Base-by-base conservation (phyloP, 202 grass and related monocot species). In the Eragrostis tef region DNA sequence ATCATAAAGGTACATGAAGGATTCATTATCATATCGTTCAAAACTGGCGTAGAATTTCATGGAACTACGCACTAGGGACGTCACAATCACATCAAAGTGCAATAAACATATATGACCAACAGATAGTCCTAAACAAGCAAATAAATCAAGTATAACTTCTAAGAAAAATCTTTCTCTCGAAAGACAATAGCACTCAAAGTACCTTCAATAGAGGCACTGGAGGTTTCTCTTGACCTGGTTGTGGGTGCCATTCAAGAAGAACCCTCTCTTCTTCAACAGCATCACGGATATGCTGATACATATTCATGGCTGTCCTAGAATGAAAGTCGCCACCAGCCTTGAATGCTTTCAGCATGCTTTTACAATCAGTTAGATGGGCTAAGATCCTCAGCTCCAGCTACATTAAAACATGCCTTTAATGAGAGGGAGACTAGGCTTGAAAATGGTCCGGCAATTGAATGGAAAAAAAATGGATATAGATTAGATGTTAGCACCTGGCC, bases 221-320 rank as follows among this genome's bases (percentile, higher is more conserved):
- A 75, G 89, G 91, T 85, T 94, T 90, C 56, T 90, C 70, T 90
- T 92, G 80, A 76, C 83, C 89, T 73, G 87, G 89, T 83, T 89
- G 89, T 87, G 91, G 89, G 70, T 94, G 75, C 91, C 94, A 97
- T 65, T 97, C 91, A 75, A 97, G 94, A 74, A 97, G 87, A 48
- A 91, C 91, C 79, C 74, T 85, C 56, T 87, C 90, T 81, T 94
- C 77, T 68, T 92, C n/a, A 84, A 97, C 94, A 88, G 85, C 94
- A 69, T 91, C 61, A 57, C 87, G 83, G 41, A 97, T 79, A 86
- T 97, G 87, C 63, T 86, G 71, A 47, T 93, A 91, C 94, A 97
- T 97, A 91, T 91, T 93, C 87, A 97, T 91, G 50, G 94, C 92
- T 81, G 94, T 97, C 74, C 91, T 93, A 73, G 94, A 97, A 89